A percentile compares a stretch with the other conserved stretches of the same genome.
These are phyloP conservation scores for Colletotrichum salicis DNA, from an alignment of 2,329 filamentous ascomycete species.

Conservation along the genomic window DNA sequence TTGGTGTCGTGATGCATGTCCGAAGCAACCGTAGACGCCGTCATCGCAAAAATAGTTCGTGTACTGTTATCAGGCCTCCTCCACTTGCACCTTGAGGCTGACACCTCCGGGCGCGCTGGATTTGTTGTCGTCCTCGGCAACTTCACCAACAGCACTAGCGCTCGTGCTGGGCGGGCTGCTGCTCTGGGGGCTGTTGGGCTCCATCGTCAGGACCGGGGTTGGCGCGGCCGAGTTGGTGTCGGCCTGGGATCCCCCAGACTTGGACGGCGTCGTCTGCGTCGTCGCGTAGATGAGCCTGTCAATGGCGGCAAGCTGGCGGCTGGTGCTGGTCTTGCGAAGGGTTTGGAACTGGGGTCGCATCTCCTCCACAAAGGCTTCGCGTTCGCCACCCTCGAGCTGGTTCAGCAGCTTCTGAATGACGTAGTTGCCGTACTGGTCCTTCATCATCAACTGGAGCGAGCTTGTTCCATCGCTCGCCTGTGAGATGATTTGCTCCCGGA, in stretches of 20 bases:
- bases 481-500: slow-evolving; percentile 72
- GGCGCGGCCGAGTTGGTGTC: slow-evolving; percentile 65
- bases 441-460: slow-evolving; percentile 81
- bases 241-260: slow-evolving; percentile 29
- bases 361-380: slow-evolving; percentile 68
- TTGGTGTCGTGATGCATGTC: slow-evolving; percentile 29
- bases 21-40: slow-evolving; percentile 29
- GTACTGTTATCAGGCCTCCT: slow-evolving; percentile 42
- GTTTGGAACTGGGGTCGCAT: slow-evolving; percentile 70
- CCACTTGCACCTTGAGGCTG: slow-evolving; percentile 42
- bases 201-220: slow-evolving; percentile 74
- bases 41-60: not conserved
- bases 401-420: slow-evolving; percentile 90
- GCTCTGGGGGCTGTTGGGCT: slow-evolving; percentile 76
- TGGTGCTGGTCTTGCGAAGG: slow-evolving; percentile 72
- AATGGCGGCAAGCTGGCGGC: slow-evolving; percentile 74
- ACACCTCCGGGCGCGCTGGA: slow-evolving; percentile 35
- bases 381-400: slow-evolving; percentile 69
- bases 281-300: slow-evolving; percentile 62
- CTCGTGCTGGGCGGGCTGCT: slow-evolving; percentile 73
- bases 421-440: slow-evolving; percentile 94
- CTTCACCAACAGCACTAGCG: slow-evolving; percentile 61
- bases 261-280: slow-evolving; percentile 31
- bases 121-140: slow-evolving; percentile 43
- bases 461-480: slow-evolving; percentile 72